These are phyloP conservation scores for Aureobasidium sp. DNA, from an alignment of 2,329 filamentous ascomycete species.

Conservation along the genomic window DNA sequence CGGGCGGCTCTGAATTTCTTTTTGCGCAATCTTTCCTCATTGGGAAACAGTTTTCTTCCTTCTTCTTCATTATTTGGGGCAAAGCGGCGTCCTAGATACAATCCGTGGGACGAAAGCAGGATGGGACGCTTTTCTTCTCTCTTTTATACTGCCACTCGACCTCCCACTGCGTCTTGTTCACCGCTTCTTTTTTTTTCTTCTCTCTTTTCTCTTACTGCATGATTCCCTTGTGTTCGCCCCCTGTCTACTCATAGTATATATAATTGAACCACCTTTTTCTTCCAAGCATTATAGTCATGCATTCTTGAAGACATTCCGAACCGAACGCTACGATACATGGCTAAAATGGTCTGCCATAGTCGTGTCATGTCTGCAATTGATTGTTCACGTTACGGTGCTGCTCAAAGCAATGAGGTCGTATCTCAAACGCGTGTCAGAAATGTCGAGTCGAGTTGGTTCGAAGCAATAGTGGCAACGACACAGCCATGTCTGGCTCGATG, in stretches of 20 bases:
- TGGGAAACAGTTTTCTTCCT: slow-evolving; percentile 6
- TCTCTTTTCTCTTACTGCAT: slow-evolving; percentile 4
- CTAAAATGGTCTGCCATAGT: too few species aligned
- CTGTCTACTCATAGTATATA: slow-evolving; percentile 17
- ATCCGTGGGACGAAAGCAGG: not conserved
- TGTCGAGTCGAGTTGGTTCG: slow-evolving; percentile 1
- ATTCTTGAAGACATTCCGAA: not conserved
- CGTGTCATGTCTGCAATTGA: too few species aligned
- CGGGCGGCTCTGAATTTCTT: slow-evolving; percentile 9
- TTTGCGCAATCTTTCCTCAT: slow-evolving; percentile 5
- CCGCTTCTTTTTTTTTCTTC: slow-evolving; percentile 1
- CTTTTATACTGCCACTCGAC: slow-evolving; percentile 1
- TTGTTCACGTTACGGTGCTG: too few species aligned
- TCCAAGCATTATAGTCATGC: not conserved
- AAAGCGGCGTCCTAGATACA: slow-evolving; percentile 16
- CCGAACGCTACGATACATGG: too few species aligned
- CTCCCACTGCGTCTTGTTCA: not conserved
- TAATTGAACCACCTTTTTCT: slow-evolving; percentile 12
- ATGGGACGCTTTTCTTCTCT: slow-evolving; percentile 7
- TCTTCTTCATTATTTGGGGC: slow-evolving; percentile 7
- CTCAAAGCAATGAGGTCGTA: too few species aligned
- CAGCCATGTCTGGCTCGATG: too few species aligned
- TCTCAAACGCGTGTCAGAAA: not conserved
- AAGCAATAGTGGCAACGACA: not conserved
- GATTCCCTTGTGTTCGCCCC: slow-evolving; percentile 7